Evolutionary conservation across 1,284 basidiomycete genomes (phyloP).

Genomic region (Apiotrichum montevideense): DNA sequence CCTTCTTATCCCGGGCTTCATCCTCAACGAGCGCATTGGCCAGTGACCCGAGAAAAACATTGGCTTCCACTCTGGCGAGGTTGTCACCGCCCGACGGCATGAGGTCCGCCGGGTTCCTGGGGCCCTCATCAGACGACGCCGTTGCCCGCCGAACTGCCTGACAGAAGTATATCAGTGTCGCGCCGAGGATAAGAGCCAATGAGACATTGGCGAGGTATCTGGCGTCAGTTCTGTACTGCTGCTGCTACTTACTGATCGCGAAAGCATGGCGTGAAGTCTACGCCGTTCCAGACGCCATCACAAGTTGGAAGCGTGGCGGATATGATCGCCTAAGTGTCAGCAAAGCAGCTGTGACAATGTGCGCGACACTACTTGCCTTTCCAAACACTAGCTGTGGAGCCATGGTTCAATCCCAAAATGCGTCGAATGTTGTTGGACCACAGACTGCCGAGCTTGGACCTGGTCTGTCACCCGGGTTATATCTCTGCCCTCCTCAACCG

Average conservation of each 20-base stretch:
- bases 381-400: too few relatives aligned
- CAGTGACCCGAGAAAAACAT: slow-evolving; percentile 32
- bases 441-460: too few relatives aligned
- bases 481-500: too few relatives aligned
- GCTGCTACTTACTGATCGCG: slow-evolving; percentile 32
- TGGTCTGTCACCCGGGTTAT: too few relatives aligned
- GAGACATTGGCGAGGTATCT: slow-evolving; percentile 35
- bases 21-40: slow-evolving; percentile 10
- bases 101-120: slow-evolving; percentile 10
- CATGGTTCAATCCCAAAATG: too few relatives aligned
- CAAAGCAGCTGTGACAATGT: too few relatives aligned
- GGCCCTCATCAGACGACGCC: too few relatives aligned
- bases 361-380: too few relatives aligned
- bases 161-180: slow-evolving; percentile 10
- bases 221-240: slow-evolving; percentile 1
- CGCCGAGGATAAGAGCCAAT: slow-evolving; percentile 26
- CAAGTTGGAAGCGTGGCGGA: not conserved
- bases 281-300: slow-evolving; percentile 44
- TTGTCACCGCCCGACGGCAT: slow-evolving; percentile 26
- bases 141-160: too few relatives aligned
- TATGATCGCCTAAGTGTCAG: too few relatives aligned
- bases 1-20: not conserved
- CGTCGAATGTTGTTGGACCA: too few relatives aligned
- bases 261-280: slow-evolving; percentile 46
- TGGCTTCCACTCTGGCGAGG: slow-evolving; percentile 36